Evolutionary conservation across 768 basidiomycete genomes (phyloP), one percentile per base, ranked within the genome.

Genomic region (Paxillus ammoniavirescens): DNA sequence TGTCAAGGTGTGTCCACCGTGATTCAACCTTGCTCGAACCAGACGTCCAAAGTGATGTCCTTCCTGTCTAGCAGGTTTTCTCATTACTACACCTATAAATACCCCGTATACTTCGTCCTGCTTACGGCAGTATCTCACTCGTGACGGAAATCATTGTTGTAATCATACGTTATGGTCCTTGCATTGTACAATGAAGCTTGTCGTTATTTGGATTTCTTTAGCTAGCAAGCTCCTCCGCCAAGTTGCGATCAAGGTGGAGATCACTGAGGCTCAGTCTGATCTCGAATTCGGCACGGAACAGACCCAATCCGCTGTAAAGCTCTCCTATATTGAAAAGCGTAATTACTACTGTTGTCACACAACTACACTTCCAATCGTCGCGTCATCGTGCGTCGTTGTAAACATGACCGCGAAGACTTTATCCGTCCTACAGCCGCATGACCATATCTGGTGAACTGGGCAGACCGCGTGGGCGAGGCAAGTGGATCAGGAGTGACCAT

Each of bases 51-150:
- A 21, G 13, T 18, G 26, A 33, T 40, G 44, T 33, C 33, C 40
- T 54, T 52, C 60, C 8, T 60, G 52, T 50, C 50, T 43, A 42
- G 57, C 42, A 53, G 43, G 37, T 26, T n/a, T 61, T 69, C 62
- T 37, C 65, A 60, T 59, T 49, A 30, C 23, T 49, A 28, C 23
- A 18, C 50, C 48, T 58, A 65, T 63, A 55, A 61, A 67, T 67
- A 67, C 64, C 53, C 53, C 52, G 15, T 49, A 61, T 50, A 52
- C 58, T 58, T 65, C 56, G 8, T 31, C 31, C 31, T 31, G 10
- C 31, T 31, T 64, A 63, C 57, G 26, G 26, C 26, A 26, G 6
- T 26, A 2, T 26, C 3, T 26, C 5, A 6, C 26, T 26, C 26
- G 26, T 26, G 26, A 26, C 31, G 12, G 21, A 21, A 21, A 21